A percentile compares a stretch with the other conserved stretches of the same genome.
Evolutionary conservation across 2,329 filamentous ascomycete genomes (phyloP).

Genomic region (Chaetomium globosum): DNA sequence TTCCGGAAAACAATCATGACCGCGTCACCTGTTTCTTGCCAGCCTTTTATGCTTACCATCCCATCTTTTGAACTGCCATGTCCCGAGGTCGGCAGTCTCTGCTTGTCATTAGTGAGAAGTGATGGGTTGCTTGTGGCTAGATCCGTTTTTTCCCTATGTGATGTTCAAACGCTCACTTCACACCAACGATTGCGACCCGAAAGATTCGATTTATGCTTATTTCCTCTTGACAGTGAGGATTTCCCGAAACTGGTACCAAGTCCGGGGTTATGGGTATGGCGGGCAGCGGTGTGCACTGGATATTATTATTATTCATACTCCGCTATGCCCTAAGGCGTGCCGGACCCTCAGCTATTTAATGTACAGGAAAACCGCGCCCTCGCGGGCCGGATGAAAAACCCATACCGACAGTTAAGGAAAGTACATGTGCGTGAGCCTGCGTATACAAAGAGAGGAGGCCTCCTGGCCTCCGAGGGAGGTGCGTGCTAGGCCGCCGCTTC

Average conservation of each 20-base stretch:
- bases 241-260: background rate
- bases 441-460: too few species aligned
- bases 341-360: too few species aligned
- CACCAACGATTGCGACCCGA: too few species aligned
- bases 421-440: too few species aligned
- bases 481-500: too few species aligned
- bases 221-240: background rate
- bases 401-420: too few species aligned
- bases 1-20: constrained; percentile 24
- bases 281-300: too few species aligned
- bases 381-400: too few species aligned
- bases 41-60: background rate
- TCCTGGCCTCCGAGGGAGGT: too few species aligned
- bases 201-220: background rate
- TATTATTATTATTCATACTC: too few species aligned
- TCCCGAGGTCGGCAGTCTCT: background rate
- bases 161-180: background rate
- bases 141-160: background rate
- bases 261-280: background rate
- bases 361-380: too few species aligned
- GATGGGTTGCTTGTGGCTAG: background rate
- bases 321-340: too few species aligned
- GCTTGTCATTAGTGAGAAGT: background rate
- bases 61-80: background rate
- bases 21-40: background rate